Conservation (phyloP, 2,329 filamentous ascomycete species). For the Sporothrix variecibatus region DNA sequence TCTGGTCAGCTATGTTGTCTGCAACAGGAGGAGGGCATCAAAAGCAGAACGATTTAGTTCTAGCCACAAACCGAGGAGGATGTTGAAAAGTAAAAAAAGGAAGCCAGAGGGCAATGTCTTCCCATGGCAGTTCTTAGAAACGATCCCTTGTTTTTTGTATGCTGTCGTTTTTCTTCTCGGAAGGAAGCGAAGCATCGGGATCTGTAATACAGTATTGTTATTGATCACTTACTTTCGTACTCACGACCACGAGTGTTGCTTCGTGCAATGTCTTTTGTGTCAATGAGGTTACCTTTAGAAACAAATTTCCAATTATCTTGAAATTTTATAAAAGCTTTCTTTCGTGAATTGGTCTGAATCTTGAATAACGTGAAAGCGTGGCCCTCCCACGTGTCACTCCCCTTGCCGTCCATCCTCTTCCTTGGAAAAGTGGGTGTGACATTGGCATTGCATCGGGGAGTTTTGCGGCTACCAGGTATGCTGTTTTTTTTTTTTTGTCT, state of each 20-base stretch:
- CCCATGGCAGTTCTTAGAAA: not conserved
- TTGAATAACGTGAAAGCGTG: not conserved
- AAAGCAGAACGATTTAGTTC: not conserved
- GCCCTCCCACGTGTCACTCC: slow-evolving; percentile 6
- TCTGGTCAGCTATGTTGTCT: not conserved
- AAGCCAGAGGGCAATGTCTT: not conserved
- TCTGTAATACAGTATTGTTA: not conserved
- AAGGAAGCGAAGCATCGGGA: not conserved
- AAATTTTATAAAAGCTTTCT: not conserved
- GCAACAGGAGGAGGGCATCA: too few relatives aligned
- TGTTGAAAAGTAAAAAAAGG: not conserved
- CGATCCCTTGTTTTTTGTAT: not conserved
- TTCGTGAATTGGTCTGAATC: not conserved
- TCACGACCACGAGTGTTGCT: not conserved
- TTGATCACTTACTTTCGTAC: slow-evolving; percentile 16
- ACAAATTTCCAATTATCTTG: not conserved
- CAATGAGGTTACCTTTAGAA: not conserved
- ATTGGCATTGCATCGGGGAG: not conserved
- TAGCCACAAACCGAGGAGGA: not conserved
- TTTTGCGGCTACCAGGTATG: slow-evolving; percentile 15
- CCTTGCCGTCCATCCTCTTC: not conserved
- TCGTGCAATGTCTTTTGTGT: not conserved
- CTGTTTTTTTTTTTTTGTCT: too few relatives aligned
- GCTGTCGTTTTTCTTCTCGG: not conserved
- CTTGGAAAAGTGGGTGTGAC: not conserved